phyloP scores from a whole-genome alignment of 2,329 filamentous ascomycete genomes.

The Colletotrichum scovillei region DNA sequence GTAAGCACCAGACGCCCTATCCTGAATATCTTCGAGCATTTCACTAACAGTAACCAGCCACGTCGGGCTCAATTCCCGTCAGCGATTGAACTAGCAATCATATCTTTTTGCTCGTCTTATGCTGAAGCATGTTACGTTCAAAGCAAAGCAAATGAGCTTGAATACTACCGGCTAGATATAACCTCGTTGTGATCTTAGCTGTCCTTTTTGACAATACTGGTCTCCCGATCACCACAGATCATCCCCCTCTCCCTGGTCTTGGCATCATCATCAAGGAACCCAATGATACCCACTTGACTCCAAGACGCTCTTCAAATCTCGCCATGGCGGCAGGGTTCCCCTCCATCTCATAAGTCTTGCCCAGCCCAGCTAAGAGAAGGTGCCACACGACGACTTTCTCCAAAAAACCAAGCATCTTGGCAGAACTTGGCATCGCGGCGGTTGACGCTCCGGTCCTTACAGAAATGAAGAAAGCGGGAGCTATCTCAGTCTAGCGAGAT shows the following conservation, averaged over 20 bases:
- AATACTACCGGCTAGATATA: neutral
- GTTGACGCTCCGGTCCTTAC: slow-evolving; percentile 9
- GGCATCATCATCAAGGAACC: neutral
- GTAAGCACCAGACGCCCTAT: neutral
- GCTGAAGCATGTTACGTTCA: neutral
- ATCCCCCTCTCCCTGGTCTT: neutral
- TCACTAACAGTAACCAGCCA: slow-evolving; percentile 22
- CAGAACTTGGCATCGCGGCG: slow-evolving; percentile 27
- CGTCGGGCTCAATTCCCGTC: slow-evolving; percentile 34
- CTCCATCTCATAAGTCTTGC: neutral
- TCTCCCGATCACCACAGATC: neutral
- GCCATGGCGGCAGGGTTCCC: neutral
- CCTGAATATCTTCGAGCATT: fast-evolving
- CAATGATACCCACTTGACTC: neutral
- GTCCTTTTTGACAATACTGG: neutral
- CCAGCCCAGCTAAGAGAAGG: neutral
- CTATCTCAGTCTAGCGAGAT: neutral
- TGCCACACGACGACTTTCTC: neutral
- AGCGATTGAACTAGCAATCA: slow-evolving; percentile 16
- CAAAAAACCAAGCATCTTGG: slow-evolving; percentile 32
- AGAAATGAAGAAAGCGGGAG: neutral
- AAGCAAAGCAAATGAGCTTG: neutral
- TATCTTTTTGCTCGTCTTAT: neutral
- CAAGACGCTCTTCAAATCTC: neutral
- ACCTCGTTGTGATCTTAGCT: neutral